phyloP scores from a whole-genome alignment of 1,139 yeast species.

The Geotrichum aggregatum region DNA sequence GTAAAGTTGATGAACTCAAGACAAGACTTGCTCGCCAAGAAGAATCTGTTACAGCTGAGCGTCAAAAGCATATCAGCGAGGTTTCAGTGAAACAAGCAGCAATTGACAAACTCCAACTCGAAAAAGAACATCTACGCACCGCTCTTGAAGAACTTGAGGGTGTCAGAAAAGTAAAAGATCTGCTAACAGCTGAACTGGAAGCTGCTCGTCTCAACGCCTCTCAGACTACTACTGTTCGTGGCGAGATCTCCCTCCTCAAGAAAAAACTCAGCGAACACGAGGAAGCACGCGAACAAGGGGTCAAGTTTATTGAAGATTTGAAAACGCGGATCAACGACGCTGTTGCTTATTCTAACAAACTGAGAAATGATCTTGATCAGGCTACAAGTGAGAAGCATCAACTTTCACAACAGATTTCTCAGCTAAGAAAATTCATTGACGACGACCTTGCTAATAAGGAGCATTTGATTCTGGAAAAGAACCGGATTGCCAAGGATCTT shows the following conservation, averaged over 20 bases:
- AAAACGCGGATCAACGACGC: conserved; percentile 20
- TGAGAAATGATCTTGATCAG: conserved; percentile 18
- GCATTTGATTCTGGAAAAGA: conserved; percentile 30
- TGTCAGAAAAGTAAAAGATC: conserved; percentile 26
- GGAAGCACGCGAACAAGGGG: conserved; percentile 12
- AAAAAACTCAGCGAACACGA: conserved; percentile 40
- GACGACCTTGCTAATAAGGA: conserved; percentile 28
- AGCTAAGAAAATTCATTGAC: conserved; percentile 27
- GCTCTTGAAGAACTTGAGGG: conserved; percentile 21
- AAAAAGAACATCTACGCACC: conserved; percentile 25
- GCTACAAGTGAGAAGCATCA: conserved; percentile 17
- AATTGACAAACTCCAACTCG: conserved; percentile 28
- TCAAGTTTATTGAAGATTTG: conserved; percentile 17
- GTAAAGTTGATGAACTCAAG: conserved; percentile 28
- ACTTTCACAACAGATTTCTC: conserved; percentile 24
- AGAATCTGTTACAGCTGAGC: conserved; percentile 27
- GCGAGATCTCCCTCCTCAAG: conserved; percentile 39
- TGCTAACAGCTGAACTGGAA: conserved; percentile 28
- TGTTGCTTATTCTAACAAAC: conserved; percentile 19
- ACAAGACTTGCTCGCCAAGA: conserved; percentile 31
- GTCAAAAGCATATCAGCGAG: conserved; percentile 28
- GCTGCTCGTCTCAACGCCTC: conserved; percentile 27
- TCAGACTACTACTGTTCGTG: conserved; percentile 24
- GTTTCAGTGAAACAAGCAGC: conserved; percentile 29
- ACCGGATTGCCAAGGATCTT: conserved; percentile 28